phyloP scores from a whole-genome alignment of 2,329 filamentous ascomycete genomes.

The Pestalotiopsis sp. region DNA sequence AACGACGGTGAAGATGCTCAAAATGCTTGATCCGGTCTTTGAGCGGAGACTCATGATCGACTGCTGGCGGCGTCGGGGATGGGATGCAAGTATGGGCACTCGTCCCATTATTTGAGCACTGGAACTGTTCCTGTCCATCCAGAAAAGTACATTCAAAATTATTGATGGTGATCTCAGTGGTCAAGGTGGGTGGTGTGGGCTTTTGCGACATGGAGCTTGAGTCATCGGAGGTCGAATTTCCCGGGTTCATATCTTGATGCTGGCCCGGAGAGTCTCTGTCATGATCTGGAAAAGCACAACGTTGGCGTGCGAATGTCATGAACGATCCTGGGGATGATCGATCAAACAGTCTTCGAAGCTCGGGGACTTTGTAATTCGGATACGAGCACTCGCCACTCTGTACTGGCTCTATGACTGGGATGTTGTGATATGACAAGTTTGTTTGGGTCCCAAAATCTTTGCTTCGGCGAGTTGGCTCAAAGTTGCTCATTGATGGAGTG shows the following conservation, averaged over 20 bases:
- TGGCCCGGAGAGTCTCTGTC: neutral
- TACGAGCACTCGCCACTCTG: constrained; percentile 9
- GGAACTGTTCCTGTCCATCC: constrained; percentile 2
- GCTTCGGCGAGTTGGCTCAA: constrained; percentile 12
- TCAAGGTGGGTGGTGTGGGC: constrained; percentile 25
- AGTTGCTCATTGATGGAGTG: neutral
- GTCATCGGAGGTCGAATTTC: neutral
- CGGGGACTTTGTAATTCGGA: constrained; percentile 28
- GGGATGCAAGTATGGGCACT: neutral
- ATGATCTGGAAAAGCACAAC: neutral
- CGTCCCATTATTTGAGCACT: neutral
- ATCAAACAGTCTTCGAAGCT: constrained; percentile 32
- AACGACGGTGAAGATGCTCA: constrained; percentile 23
- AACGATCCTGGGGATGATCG: constrained; percentile 22
- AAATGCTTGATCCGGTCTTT: constrained; percentile 30
- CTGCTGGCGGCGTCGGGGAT: neutral
- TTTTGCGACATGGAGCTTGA: constrained; percentile 9
- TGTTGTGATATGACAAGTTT: neutral
- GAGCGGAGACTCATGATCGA: constrained; percentile 26
- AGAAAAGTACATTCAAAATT: constrained; percentile 31
- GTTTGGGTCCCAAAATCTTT: constrained; percentile 13
- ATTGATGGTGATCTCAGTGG: constrained; percentile 28
- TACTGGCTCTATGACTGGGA: neutral
- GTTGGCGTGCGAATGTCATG: constrained; percentile 5
- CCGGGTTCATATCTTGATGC: neutral